phyloP scores from a whole-genome alignment of 1,284 basidiomycete species.

The Fomitopsis schrenkii region DNA sequence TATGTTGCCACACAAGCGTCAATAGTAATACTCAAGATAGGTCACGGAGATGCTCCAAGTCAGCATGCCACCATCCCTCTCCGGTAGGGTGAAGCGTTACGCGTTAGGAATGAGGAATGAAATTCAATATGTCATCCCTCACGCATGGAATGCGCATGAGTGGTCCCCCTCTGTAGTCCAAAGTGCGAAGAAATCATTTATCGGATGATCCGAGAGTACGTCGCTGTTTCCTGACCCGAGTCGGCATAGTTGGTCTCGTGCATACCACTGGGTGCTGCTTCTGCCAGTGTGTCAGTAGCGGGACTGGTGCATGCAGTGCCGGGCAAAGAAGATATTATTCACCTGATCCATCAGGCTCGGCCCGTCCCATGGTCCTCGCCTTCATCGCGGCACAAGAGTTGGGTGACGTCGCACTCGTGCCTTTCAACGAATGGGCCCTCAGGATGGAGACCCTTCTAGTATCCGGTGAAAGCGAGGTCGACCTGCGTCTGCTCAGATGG shows the following conservation, averaged over 20 bases:
- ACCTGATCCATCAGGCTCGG: conserved; percentile 27
- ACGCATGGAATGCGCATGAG: conserved; percentile 21
- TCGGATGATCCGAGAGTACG: conserved; percentile 20
- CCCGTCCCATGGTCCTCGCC: conserved; percentile 20
- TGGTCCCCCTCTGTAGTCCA: conserved; percentile 43
- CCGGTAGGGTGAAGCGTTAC: too few species aligned
- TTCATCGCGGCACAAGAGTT: conserved; percentile 14
- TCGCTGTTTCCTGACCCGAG: conserved; percentile 4
- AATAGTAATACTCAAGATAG: too few species aligned
- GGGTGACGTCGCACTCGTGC: conserved; percentile 16
- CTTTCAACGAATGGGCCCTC: conserved; percentile 19
- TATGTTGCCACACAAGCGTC: too few species aligned
- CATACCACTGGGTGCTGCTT: conserved; percentile 21
- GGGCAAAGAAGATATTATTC: conserved; percentile 16
- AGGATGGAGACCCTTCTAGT: conserved; percentile 3
- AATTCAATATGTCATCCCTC: too few species aligned
- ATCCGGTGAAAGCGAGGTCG: neutral
- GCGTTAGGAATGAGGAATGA: too few species aligned
- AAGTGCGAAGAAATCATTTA: conserved; percentile 24
- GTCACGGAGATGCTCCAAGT: too few species aligned
- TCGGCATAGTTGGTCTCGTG: conserved; percentile 17
- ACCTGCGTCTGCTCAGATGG: neutral
- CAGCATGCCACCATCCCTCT: too few species aligned
- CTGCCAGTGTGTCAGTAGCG: conserved; percentile 11
- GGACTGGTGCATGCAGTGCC: conserved; percentile 18